A percentile compares a stretch with the other conserved stretches of the same genome.
These are phyloP conservation scores for Astrothelium subdiscretum DNA, from an alignment of 495 filamentous ascomycete genomes.

Conservation along the genomic window DNA sequence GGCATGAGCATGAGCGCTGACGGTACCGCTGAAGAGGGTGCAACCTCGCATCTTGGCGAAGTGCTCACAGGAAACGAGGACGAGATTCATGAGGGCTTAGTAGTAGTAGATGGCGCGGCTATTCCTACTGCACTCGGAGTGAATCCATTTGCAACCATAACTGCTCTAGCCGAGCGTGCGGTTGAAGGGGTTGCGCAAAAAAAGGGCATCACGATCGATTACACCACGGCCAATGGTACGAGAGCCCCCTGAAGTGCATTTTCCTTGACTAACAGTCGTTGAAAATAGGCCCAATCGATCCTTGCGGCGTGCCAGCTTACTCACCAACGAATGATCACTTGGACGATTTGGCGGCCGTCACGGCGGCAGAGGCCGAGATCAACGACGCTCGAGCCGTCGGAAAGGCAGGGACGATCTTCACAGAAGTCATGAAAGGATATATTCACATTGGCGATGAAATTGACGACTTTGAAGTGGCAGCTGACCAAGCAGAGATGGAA, in stretches of 20 bases:
- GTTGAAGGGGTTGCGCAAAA: conserved; percentile 38
- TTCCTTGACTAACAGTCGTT: neutral
- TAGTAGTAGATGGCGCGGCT: conserved; percentile 51
- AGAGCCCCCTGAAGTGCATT: neutral
- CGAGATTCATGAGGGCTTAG: conserved; percentile 44
- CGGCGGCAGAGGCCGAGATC: conserved; percentile 17
- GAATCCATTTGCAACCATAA: conserved; percentile 61
- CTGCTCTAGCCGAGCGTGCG: conserved; percentile 53
- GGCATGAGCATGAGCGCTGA: conserved; percentile 52
- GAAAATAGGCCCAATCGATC: conserved; percentile 18
- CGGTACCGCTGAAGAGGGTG: conserved; percentile 46
- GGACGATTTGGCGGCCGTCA: conserved; percentile 11
- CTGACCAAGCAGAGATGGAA: conserved; percentile 38
- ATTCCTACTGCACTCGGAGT: conserved; percentile 54
- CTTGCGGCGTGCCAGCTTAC: conserved; percentile 18
- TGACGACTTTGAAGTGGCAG: conserved; percentile 43
- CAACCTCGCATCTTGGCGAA: conserved; percentile 50
- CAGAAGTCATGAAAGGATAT: conserved; percentile 53
- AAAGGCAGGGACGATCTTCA: conserved; percentile 42
- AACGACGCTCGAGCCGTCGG: conserved; percentile 17
- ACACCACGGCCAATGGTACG: conserved; percentile 37
- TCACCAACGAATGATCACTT: conserved; percentile 7
- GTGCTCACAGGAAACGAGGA: conserved; percentile 42
- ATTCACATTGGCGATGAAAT: conserved; percentile 43
- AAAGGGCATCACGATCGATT: conserved; percentile 35